Evolutionary conservation across 1,139 yeast genomes (phyloP).

Genomic region (Candida tetrigidarum): DNA sequence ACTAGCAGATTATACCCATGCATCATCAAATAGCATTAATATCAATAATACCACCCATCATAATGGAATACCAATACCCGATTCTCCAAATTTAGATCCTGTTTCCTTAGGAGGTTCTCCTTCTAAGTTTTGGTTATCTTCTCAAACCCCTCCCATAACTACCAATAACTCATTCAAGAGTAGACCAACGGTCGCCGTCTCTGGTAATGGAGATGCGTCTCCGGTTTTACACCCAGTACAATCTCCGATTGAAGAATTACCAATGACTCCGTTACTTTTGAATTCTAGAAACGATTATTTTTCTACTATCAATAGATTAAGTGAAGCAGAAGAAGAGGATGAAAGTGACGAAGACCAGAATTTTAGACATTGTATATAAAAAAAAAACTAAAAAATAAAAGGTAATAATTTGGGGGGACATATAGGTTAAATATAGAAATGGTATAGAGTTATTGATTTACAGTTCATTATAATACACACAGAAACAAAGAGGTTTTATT

Average conservation of each 20-base stretch:
- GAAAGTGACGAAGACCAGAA: constrained; percentile 13
- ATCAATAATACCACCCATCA: constrained; percentile 4
- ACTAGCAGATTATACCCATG: constrained; percentile 20
- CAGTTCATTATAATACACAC: background rate
- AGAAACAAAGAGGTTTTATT: background rate
- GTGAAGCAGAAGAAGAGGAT: constrained; percentile 19
- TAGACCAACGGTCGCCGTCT: constrained; percentile 23
- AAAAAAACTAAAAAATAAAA: no score
- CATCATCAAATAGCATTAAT: constrained; percentile 15
- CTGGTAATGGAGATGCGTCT: constrained; percentile 29
- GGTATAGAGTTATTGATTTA: background rate
- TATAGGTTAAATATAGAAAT: constrained; percentile 4
- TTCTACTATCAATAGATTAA: constrained; percentile 7
- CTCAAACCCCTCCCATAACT: constrained; percentile 55
- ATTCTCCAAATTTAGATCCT: constrained; percentile 57
- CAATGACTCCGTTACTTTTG: constrained; percentile 51
- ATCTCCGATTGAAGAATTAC: constrained; percentile 49
- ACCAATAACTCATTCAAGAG: constrained; percentile 24
- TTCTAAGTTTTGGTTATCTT: constrained; percentile 54
- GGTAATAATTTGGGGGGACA: no score
- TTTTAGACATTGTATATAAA: no score
- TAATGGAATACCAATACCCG: constrained; percentile 33
- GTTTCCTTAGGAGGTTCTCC: constrained; percentile 60
- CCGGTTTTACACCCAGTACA: constrained; percentile 47
- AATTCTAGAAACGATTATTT: constrained; percentile 20